A percentile compares a stretch with the other conserved stretches of the same genome.
phyloP scores from a whole-genome alignment of 164 flowering plant species.

The Tinospora cordifolia region DNA sequence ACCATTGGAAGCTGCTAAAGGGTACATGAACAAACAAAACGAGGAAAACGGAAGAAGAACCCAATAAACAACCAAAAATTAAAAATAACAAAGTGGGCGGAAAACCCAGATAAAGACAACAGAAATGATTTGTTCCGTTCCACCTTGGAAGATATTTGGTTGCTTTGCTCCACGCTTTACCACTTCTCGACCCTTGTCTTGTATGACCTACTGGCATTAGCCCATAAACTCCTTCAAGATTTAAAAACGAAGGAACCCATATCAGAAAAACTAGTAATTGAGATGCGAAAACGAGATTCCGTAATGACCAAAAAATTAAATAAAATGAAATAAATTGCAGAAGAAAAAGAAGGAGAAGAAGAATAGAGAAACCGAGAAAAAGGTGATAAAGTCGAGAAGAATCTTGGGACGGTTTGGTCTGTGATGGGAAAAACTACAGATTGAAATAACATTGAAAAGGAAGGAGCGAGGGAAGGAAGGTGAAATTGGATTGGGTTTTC shows the following conservation, averaged over 20 bases:
- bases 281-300: too few relatives aligned
- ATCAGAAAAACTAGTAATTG: neutral
- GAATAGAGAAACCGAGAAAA: too few relatives aligned
- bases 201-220: neutral
- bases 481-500: neutral
- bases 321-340: too few relatives aligned
- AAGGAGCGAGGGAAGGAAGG: neutral
- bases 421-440: too few relatives aligned
- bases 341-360: too few relatives aligned
- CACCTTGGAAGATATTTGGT: neutral
- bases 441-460: neutral
- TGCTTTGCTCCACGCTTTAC: neutral
- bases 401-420: too few relatives aligned
- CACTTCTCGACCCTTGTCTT: neutral
- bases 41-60: conserved; percentile 12
- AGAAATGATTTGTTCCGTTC: conserved; percentile 9
- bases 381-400: too few relatives aligned
- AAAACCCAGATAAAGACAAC: conserved; percentile 26
- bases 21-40: neutral
- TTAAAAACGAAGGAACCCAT: neutral
- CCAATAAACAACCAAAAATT: conserved; percentile 11
- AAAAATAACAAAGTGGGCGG: conserved; percentile 9
- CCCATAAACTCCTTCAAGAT: neutral
- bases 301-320: too few relatives aligned
- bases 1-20: conserved; percentile 18